Conservation (phyloP, 495 filamentous ascomycete genomes). For the Penicillium diatomitis region DNA sequence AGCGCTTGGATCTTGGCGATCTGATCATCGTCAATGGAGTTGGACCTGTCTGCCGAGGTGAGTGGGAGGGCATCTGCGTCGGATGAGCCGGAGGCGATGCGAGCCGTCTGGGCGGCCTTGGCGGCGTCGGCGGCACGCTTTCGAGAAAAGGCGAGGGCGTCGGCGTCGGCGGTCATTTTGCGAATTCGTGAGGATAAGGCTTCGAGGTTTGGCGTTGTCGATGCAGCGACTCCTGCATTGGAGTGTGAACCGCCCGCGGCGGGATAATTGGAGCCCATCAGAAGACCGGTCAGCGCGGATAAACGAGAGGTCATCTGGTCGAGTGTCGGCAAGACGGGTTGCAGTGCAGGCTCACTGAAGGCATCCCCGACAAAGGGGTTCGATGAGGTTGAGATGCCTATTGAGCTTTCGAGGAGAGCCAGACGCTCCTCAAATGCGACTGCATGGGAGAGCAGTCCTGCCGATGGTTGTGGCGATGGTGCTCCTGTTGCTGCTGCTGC, state of each 20-base stretch:
- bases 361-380: slow-evolving; percentile 54
- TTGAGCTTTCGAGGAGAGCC: slow-evolving; percentile 63
- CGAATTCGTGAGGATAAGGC: slow-evolving; percentile 62
- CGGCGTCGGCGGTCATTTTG: slow-evolving; percentile 69
- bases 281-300: slow-evolving; percentile 32
- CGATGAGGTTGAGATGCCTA: slow-evolving; percentile 65
- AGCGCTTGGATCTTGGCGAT: slow-evolving; percentile 84
- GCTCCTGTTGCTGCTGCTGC: slow-evolving; percentile 3
- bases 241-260: slow-evolving; percentile 14
- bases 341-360: slow-evolving; percentile 53
- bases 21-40: slow-evolving; percentile 47
- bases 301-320: slow-evolving; percentile 47
- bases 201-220: slow-evolving; percentile 50
- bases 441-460: slow-evolving; percentile 61
- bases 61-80: slow-evolving; percentile 9
- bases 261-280: slow-evolving; percentile 29
- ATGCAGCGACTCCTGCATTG: slow-evolving; percentile 10
- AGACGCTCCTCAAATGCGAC: slow-evolving; percentile 83
- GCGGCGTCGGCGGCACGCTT: slow-evolving; percentile 59
- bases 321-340: slow-evolving; percentile 72
- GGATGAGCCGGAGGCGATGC: slow-evolving; percentile 35
- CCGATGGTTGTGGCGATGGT: slow-evolving; percentile 29
- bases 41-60: slow-evolving; percentile 20
- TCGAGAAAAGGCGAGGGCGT: slow-evolving; percentile 63
- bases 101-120: slow-evolving; percentile 54